Evolutionary conservation across 805 yeast species (phyloP).

Genomic region (Komagataella phaffii): DNA sequence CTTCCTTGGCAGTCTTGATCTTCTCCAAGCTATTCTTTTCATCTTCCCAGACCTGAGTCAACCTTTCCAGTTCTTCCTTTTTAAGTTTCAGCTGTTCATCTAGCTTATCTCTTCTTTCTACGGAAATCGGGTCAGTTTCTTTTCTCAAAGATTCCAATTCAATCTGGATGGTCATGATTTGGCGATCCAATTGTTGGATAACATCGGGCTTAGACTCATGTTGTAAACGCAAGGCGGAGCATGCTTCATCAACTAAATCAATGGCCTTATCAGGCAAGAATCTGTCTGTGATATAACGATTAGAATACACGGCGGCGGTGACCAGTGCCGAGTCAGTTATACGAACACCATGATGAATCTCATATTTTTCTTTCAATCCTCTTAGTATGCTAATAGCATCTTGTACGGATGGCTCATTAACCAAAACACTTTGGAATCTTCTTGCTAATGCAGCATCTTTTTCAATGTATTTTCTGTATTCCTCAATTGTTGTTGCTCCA

Average conservation of each 20-base stretch:
- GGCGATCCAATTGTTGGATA: constrained; percentile 76
- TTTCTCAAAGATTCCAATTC: constrained; percentile 89
- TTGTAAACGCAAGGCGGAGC: constrained; percentile 86
- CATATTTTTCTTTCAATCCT: constrained; percentile 88
- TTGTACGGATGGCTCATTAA: constrained; percentile 80
- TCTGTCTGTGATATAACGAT: constrained; percentile 83
- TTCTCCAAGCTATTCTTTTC: constrained; percentile 68
- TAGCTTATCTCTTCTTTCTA: constrained; percentile 64
- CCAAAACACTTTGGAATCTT: constrained; percentile 79
- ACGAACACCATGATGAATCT: constrained; percentile 95
- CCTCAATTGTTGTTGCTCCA: constrained; percentile 94
- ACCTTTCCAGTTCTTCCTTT: constrained; percentile 48
- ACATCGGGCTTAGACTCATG: constrained; percentile 97
- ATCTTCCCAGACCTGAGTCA: constrained; percentile 78
- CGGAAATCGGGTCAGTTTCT: constrained; percentile 77
- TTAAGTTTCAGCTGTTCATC: constrained; percentile 55
- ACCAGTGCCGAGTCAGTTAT: constrained; percentile 87
- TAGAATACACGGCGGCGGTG: constrained; percentile 82
- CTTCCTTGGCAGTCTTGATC: constrained; percentile 68
- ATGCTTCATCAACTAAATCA: constrained; percentile 93
- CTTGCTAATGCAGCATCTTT: constrained; percentile 94
- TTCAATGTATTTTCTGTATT: constrained; percentile 83
- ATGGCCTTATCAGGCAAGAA: constrained; percentile 94
- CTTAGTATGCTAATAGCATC: constrained; percentile 87
- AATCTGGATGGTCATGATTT: constrained; percentile 86